Percentiles rank a stretch among this genome's conserved stretches.
These are phyloP conservation scores for Calocybe gangraenosa DNA, from an alignment of 768 basidiomycete genomes.

Conservation along the genomic window DNA sequence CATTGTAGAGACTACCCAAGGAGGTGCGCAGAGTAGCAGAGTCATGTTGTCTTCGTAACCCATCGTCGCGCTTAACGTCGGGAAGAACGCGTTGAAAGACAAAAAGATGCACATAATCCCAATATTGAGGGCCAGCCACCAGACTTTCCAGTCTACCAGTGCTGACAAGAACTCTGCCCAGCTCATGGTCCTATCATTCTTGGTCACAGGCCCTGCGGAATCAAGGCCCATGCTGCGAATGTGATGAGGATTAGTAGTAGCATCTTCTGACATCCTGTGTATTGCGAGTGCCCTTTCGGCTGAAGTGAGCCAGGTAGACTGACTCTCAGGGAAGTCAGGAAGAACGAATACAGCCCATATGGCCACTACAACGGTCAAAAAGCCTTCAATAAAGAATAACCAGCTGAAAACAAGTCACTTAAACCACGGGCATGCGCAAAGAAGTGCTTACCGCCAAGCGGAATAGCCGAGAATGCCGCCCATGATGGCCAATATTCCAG, in stretches of 20 bases:
- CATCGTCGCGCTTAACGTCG: conserved; percentile 70
- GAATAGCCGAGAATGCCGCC: conserved; percentile 68
- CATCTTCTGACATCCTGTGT: conserved; percentile 64
- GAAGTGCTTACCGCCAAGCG: conserved; percentile 63
- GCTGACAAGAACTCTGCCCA: conserved; percentile 56
- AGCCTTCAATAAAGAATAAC: conserved; percentile 75
- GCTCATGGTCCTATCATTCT: conserved; percentile 16
- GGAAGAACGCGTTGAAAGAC: conserved; percentile 80
- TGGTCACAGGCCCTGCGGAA: neutral
- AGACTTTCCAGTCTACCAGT: conserved; percentile 77
- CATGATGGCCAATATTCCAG: conserved; percentile 74
- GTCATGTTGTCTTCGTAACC: conserved; percentile 63
- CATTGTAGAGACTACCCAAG: conserved; percentile 66
- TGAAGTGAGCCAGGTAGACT: conserved; percentile 53
- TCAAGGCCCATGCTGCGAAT: conserved; percentile 24
- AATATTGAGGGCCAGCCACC: conserved; percentile 69
- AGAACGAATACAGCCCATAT: conserved; percentile 61
- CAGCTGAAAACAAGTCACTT: conserved; percentile 39
- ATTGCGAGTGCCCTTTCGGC: conserved; percentile 59
- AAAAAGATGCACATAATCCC: conserved; percentile 58
- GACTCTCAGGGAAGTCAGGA: conserved; percentile 77
- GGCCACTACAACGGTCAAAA: conserved; percentile 53
- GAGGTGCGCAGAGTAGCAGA: conserved; percentile 75
- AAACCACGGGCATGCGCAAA: neutral
- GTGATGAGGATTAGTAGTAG: conserved; percentile 46